Evolutionary conservation across 768 basidiomycete genomes (phyloP), one percentile per base, ranked within the genome.

Genomic region (Lactarius hatsudake): DNA sequence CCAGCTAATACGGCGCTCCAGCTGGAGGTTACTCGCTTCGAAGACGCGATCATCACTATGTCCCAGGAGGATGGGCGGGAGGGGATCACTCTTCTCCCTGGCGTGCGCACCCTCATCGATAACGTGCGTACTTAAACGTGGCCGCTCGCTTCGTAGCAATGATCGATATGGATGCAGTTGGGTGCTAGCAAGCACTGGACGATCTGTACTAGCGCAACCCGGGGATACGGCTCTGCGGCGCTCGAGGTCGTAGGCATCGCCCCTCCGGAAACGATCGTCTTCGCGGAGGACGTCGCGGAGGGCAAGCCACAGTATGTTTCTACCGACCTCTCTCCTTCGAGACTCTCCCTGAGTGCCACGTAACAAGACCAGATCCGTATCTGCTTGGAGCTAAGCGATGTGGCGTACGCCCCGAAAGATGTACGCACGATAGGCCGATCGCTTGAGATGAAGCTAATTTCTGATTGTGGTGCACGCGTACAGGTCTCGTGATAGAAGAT

Each of bases 401-500:
- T 71, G 83, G 85, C 2, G 85, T 89, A 26, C 81, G 84, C 55
- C 84, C 89, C 15, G 77, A 81, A 64, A 84, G 85, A 62, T 93
- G 90, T 86, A 63, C 63, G 53, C 23, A 55, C 48, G n/a, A 38
- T 40, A 45, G 28, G 17, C 58, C 23, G 20, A n/a, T 40, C 36
- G 6, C 20, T 17, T 8, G 58, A 40, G 43, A 38, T 57, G 17
- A 42, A 8, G 23, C 36, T 59, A 59, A 66, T 48, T 73, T 9
- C 15, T 9, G 34, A 18, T 38, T 20, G 6, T 32, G 32, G n/a
- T 36, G 8, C 32, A 32, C 32, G 32, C 32, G 32, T 32, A 32
- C 32, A 88, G 90, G 89, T 71, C 80, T 96, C 57, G 96, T 97
- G 18, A 84, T 98, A 38, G 94, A 96, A 75, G 96, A 98, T 78